Percentiles rank a stretch among this genome's conserved stretches.
Evolutionary conservation across 2,329 filamentous ascomycete genomes (phyloP).

Genomic region (Botrytis galanthina): DNA sequence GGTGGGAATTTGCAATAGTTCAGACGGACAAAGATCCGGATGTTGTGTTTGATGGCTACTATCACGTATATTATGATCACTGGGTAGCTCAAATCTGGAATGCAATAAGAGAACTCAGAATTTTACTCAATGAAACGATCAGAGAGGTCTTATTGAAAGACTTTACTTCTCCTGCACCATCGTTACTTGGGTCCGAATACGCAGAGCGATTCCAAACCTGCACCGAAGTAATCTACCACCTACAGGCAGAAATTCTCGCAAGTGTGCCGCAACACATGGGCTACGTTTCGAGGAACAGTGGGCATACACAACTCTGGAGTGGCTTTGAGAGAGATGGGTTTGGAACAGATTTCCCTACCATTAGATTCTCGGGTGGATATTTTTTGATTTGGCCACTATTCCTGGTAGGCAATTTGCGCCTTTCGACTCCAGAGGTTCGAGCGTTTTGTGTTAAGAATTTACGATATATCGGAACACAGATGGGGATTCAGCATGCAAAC

Average conservation of each 20-base stretch:
- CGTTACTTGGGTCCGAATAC: conserved; percentile 24
- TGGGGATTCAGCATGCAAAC: conserved; percentile 33
- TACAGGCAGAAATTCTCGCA: conserved; percentile 32
- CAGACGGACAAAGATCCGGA: conserved; percentile 31
- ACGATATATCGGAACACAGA: conserved; percentile 25
- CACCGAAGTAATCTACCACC: conserved; percentile 22
- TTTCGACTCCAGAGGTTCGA: conserved; percentile 21
- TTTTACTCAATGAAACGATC: conserved; percentile 33
- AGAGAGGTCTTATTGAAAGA: conserved; percentile 25
- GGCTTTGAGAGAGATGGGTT: background rate
- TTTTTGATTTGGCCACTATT: conserved; percentile 37
- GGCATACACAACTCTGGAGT: background rate
- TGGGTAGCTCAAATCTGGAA: conserved; percentile 37
- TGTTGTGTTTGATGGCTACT: conserved; percentile 34
- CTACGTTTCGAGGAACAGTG: background rate
- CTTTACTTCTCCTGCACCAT: conserved; percentile 11
- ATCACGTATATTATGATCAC: conserved; percentile 33
- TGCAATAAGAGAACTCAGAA: conserved; percentile 29
- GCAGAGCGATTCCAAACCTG: conserved; percentile 21
- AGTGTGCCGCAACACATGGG: conserved; percentile 32
- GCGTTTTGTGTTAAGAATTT: conserved; percentile 31
- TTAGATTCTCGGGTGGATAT: conserved; percentile 26
- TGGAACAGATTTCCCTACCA: conserved; percentile 5
- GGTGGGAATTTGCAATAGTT: conserved; percentile 31
- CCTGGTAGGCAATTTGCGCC: conserved; percentile 29